These are phyloP conservation scores for Vicia villosa DNA, from an alignment of 306 rosid genomes.

Conservation along the genomic window DNA sequence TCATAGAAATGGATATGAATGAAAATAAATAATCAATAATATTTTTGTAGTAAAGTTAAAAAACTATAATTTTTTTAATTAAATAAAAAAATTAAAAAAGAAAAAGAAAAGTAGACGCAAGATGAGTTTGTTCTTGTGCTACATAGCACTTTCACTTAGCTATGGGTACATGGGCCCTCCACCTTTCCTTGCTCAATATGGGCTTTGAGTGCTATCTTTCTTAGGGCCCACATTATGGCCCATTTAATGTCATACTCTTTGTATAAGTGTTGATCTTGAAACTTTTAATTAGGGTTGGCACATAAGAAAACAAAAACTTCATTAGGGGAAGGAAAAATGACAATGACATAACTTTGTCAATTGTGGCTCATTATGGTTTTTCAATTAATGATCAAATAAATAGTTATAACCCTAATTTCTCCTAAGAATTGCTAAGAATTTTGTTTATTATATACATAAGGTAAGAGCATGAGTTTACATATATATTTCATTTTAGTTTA, in stretches of 20 bases:
- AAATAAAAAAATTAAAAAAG: not conserved
- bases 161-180: conserved; percentile 67
- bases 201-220: conserved; percentile 52
- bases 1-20: conserved; percentile 55
- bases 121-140: conserved; percentile 42
- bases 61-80: no score
- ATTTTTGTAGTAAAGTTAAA: not conserved
- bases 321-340: conserved; percentile 33
- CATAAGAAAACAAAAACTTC: not conserved
- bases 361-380: conserved; percentile 12
- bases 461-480: no score
- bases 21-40: conserved; percentile 22
- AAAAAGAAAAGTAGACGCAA: conserved; percentile 52
- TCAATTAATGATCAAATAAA: conserved; percentile 18
- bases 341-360: conserved; percentile 29
- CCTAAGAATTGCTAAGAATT: conserved; percentile 38
- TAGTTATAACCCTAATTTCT: conserved; percentile 4
- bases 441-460: no score
- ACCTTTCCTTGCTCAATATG: conserved; percentile 50
- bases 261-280: not conserved
- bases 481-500: no score
- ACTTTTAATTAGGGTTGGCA: conserved; percentile 27
- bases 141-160: conserved; percentile 37
- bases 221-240: conserved; percentile 60
- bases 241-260: conserved; percentile 38